phyloP scores from a whole-genome alignment of 805 yeast genomes.

The Saccharomycopsis schoenii region DNA sequence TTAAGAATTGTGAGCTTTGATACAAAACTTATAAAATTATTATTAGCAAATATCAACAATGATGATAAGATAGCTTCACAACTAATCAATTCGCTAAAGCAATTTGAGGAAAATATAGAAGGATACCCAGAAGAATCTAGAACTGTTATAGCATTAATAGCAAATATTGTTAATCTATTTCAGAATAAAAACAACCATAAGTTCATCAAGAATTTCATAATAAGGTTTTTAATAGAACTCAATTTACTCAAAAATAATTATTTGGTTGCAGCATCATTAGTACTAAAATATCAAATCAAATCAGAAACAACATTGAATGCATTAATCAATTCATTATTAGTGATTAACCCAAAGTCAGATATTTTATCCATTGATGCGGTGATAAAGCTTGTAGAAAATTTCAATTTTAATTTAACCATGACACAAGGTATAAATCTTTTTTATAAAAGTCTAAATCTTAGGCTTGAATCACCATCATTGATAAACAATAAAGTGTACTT shows the following conservation, averaged over 20 bases:
- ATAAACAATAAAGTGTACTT: constrained; percentile 2
- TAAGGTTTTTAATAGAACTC: background rate
- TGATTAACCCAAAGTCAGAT: constrained; percentile 4
- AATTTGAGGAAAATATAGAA: background rate
- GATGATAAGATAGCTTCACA: background rate
- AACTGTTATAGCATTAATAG: background rate
- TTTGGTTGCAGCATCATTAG: background rate
- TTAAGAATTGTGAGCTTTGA: background rate
- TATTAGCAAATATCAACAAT: background rate
- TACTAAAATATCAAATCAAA: background rate
- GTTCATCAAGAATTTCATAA: background rate
- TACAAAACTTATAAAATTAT: background rate
- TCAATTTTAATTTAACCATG: background rate
- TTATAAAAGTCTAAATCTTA: constrained; percentile 4
- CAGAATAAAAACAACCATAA: background rate
- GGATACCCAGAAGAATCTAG: background rate
- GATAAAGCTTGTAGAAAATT: constrained; percentile 2
- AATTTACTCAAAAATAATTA: background rate
- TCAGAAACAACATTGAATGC: background rate
- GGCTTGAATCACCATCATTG: background rate
- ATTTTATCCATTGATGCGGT: constrained; percentile 6
- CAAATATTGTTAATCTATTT: background rate
- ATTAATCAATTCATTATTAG: constrained; percentile 3
- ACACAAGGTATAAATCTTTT: constrained; percentile 3
- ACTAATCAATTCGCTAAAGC: background rate